Evolutionary conservation across 2,329 filamentous ascomycete genomes (phyloP).

Genomic region (Penicillium sp.): DNA sequence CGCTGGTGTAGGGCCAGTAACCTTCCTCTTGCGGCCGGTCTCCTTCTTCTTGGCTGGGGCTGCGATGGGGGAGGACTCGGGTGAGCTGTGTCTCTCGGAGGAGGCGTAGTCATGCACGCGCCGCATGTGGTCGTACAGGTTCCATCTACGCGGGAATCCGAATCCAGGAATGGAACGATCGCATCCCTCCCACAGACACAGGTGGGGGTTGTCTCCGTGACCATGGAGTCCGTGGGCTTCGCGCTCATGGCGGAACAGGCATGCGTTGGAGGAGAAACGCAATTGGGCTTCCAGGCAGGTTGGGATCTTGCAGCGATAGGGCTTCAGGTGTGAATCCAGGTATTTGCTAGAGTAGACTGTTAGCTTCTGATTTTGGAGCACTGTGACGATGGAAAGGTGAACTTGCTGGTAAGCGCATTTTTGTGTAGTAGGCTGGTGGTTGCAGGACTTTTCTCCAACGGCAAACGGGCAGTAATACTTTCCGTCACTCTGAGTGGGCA

Average conservation of each 20-base stretch:
- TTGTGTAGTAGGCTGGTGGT: constrained; percentile 88
- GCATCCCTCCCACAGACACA: constrained; percentile 82
- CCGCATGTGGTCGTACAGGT: constrained; percentile 94
- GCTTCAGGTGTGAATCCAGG: constrained; percentile 92
- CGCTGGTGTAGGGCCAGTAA: constrained; percentile 35
- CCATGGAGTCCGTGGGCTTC: constrained; percentile 95
- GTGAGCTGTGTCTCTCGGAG: constrained; percentile 42
- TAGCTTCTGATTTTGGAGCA: constrained; percentile 8
- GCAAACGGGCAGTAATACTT: constrained; percentile 92
- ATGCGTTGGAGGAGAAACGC: constrained; percentile 91
- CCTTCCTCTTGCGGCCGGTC: constrained; percentile 37
- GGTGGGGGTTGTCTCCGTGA: constrained; percentile 85
- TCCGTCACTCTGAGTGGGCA: constrained; percentile 58
- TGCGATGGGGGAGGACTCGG: constrained; percentile 36
- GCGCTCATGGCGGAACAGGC: constrained; percentile 87
- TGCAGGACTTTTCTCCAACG: constrained; percentile 63
- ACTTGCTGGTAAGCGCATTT: constrained; percentile 99
- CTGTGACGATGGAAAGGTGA: neutral
- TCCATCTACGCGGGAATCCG: constrained; percentile 93
- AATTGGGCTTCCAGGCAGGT: constrained; percentile 81
- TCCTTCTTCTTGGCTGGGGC: constrained; percentile 40
- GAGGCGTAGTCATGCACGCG: constrained; percentile 68
- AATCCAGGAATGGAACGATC: constrained; percentile 76
- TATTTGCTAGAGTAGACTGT: constrained; percentile 67
- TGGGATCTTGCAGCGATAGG: constrained; percentile 85